phyloP scores from a whole-genome alignment of 495 filamentous ascomycete genomes.

The Aspergillus panamensis region DNA sequence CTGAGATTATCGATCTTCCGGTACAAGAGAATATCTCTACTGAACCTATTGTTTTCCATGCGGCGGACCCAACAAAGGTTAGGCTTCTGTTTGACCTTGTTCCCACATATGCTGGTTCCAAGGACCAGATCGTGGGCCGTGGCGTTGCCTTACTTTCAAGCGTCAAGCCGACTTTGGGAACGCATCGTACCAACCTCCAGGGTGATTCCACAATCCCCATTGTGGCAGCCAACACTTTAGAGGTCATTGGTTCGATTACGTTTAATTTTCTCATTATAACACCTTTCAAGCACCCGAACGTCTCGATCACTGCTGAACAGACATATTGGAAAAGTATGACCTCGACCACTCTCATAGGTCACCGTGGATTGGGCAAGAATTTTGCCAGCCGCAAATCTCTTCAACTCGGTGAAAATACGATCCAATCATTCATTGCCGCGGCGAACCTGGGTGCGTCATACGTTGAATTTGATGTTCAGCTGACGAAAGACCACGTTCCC shows the following conservation, averaged over 20 bases:
- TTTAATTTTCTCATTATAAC: constrained; percentile 97
- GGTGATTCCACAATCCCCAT: constrained; percentile 94
- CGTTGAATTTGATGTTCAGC: constrained; percentile 92
- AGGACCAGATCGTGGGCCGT: constrained; percentile 84
- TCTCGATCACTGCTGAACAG: constrained; percentile 81
- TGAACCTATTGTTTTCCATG: constrained; percentile 84
- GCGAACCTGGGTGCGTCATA: constrained; percentile 90
- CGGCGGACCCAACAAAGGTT: constrained; percentile 72
- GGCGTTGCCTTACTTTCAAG: constrained; percentile 86
- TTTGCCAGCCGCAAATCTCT: constrained; percentile 72
- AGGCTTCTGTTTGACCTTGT: constrained; percentile 93
- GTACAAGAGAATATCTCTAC: constrained; percentile 91
- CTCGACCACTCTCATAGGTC: constrained; percentile 87
- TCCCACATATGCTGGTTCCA: constrained; percentile 91
- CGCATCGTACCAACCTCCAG: constrained; percentile 78
- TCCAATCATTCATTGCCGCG: constrained; percentile 92
- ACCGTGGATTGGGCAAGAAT: constrained; percentile 92
- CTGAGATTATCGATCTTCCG: constrained; percentile 85
- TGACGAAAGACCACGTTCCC: constrained; percentile 97
- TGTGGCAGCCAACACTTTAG: constrained; percentile 71
- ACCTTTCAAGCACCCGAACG: constrained; percentile 88
- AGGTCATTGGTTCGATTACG: constrained; percentile 89
- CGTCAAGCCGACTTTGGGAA: constrained; percentile 75
- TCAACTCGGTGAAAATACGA: constrained; percentile 93
- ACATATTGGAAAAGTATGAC: constrained; percentile 92